Base-by-base conservation (phyloP, 73 alveolate species). In the Paramecium bursaria region DNA sequence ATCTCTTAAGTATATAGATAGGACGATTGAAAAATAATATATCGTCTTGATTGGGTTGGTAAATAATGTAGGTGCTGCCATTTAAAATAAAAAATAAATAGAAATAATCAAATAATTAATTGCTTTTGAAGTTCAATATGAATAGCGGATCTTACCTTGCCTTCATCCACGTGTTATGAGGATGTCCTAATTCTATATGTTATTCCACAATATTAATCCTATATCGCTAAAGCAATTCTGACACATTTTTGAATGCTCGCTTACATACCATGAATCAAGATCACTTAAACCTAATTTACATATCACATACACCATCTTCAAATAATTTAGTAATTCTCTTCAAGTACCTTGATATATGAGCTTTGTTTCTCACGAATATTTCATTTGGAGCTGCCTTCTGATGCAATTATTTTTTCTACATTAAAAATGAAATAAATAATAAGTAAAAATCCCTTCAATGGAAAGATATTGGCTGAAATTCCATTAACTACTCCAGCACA, bases 31-130 rank as follows among this genome's bases (percentile, higher is more conserved):
- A 73, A 79, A 79, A 27, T 48, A 46, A 21, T 79, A 79, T 6
- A 79, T 10, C 4, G 89, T 79, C 46, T 53, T 79, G 19, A 79
- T 39, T 53, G 89, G 89, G 25, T 52, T 48, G 3, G 73, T 53
- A 19, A 79, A 53, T 3, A 79, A 46, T 15, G 82, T 67, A 2
- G 82, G 82, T 50, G 88, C 79, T 75, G 22, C 73, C 19, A 50
- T n/a, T n/a, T n/a, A 3, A 51, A 21, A 22, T 21, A 51, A 17
- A 13, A 51, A 21, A 11, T 0, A 48, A 11, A 48, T 48, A 39
- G 7, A 33, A 15, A 4, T 5, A 33, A 2, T 67, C 82, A 67
- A n/a, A 67, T 39, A 19, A 39, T 21, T 19, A 33, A 33, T 19
- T 67, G 22, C 44, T 67, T 67, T 19, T 17, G 33, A 26, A 67